These are phyloP conservation scores for Phytophthora pistaciae DNA, from an alignment of 352 stramenopile genomes.

Conservation along the genomic window DNA sequence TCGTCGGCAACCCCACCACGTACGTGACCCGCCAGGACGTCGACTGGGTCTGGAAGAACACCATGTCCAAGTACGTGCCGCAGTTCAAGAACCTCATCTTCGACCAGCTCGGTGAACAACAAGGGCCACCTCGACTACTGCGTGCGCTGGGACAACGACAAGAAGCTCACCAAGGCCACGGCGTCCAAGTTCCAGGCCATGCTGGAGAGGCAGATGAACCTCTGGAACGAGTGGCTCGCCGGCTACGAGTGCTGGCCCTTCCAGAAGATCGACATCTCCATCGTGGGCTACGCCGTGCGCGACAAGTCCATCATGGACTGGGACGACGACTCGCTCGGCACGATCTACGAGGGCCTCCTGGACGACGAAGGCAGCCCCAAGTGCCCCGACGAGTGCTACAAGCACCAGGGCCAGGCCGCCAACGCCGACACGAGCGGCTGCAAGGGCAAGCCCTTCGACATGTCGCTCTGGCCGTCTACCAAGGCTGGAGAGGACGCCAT, in stretches of 20 bases:
- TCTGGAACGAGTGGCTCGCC: not conserved
- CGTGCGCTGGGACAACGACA: constrained; percentile 14
- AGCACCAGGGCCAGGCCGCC: constrained; percentile 35
- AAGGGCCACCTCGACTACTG: constrained; percentile 23
- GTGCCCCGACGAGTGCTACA: constrained; percentile 51
- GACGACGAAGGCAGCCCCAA: constrained; percentile 36
- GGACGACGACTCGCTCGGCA: constrained; percentile 45
- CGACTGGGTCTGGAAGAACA: constrained; percentile 24
- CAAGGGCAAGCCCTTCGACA: constrained; percentile 36
- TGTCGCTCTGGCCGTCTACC: constrained; percentile 52
- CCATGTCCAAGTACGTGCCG: constrained; percentile 21
- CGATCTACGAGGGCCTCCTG: constrained; percentile 44
- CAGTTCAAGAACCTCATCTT: constrained; percentile 27
- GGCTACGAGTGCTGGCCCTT: constrained; percentile 33
- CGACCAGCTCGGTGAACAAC: constrained; percentile 26
- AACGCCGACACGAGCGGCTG: constrained; percentile 29
- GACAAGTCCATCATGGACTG: constrained; percentile 49
- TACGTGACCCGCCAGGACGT: constrained; percentile 9
- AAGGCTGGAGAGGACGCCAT: constrained; percentile 25
- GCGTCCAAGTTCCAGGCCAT: constrained; percentile 19
- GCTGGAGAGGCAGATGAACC: constrained; percentile 15
- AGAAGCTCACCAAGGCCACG: constrained; percentile 7
- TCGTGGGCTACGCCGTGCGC: constrained; percentile 46
- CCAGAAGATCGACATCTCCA: constrained; percentile 36
- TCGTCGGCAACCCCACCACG: constrained; percentile 10